Percentiles rank a stretch among this genome's conserved stretches.
Evolutionary conservation across 305 asterid genomes (phyloP).

Genomic region (Euphrasia arctica): DNA sequence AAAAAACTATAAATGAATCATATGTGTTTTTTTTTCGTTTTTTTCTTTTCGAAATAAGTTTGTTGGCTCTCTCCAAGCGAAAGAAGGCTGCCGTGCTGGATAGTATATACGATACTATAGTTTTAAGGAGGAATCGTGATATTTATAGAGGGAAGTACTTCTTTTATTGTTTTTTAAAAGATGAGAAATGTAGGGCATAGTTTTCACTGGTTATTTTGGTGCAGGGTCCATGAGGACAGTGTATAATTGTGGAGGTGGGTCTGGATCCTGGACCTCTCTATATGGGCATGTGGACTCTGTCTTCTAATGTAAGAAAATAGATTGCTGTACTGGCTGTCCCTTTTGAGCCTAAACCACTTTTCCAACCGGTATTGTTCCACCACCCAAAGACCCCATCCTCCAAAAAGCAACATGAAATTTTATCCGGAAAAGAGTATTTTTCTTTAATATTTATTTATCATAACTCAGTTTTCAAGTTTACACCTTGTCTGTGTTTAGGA

Average conservation of each 20-base stretch:
- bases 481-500: neutral
- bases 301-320: constrained; percentile 62
- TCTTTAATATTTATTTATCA: neutral
- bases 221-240: constrained; percentile 58
- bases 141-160: constrained; percentile 34
- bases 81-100: constrained; percentile 30
- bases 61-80: constrained; percentile 29
- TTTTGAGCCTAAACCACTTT: constrained; percentile 34
- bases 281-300: constrained; percentile 87
- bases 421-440: constrained; percentile 11
- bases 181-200: constrained; percentile 51
- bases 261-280: constrained; percentile 44
- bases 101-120: constrained; percentile 34
- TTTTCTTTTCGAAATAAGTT: constrained; percentile 11
- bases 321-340: constrained; percentile 52
- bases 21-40: neutral
- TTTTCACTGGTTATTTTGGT: constrained; percentile 42
- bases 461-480: neutral
- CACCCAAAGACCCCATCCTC: constrained; percentile 23
- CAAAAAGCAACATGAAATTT: constrained; percentile 22
- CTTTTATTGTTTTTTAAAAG: constrained; percentile 29
- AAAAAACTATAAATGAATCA: constrained; percentile 29
- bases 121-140: constrained; percentile 43
- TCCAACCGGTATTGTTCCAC: constrained; percentile 24
- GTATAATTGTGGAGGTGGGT: constrained; percentile 49